Evolutionary conservation across 768 basidiomycete genomes (phyloP), one percentile per base, ranked within the genome.

Genomic region (Leccinellum rugosiceps): DNA sequence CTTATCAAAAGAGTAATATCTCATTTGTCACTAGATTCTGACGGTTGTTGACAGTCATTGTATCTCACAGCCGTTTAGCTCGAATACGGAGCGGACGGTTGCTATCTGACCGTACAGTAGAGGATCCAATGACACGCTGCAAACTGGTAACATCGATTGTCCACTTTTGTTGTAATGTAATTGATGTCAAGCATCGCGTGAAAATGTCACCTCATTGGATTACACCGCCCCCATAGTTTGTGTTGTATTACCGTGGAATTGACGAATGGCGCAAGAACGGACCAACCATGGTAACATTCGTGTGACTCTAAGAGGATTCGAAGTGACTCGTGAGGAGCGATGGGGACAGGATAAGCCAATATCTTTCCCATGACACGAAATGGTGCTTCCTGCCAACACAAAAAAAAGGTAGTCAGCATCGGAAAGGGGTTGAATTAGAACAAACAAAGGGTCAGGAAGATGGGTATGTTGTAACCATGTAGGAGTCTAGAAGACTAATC

Each of bases 401-500:
- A 26, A 49, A 21, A n/a, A 32, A 32, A 28, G 28, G 44, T n/a
- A 31, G 55, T 68, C 41, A 68, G 58, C 8, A 46, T 52, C 32
- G 26, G 25, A 43, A 51, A 54, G 19, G 35, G 57, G 50, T 17
- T n/a, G 48, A 55, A 51, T 15, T 34, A 50, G 50, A 21, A 48
- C 2, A 28, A 61, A 30, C 15, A 50, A 46, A 15, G 23, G 58
- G 50, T 73, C 69, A 73, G 69, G 57, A 52, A 31, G 50, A 47
- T 19, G 53, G 50, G 45, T 61, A 44, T 50, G 68, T 83, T 76
- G 50, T 83, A 90, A 91, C 88, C 90, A 90, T 82, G 75, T 71
- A 60, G 61, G 60, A 66, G 87, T 92, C 92, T 92, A 87, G 73
- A 92, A 92, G 91, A 95, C 92, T 94, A 95, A 95, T 94, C 93